Conservation (phyloP, 2,329 filamentous ascomycete species). For the Delphinella strobiligena region DNA sequence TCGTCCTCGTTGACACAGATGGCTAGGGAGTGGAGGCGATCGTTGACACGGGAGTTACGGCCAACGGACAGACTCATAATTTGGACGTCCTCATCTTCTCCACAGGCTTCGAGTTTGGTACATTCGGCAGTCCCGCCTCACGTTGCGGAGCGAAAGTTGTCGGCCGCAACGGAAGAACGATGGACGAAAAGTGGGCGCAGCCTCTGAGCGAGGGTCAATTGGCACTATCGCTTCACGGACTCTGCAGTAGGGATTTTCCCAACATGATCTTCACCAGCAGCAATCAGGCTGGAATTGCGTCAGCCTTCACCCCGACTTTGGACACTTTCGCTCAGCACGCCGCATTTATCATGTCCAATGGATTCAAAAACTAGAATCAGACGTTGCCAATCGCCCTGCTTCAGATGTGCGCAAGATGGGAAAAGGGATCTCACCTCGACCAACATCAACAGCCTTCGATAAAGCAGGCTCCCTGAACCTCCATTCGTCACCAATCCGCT, state of each 20-base stretch:
- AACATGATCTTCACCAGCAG: slow-evolving; percentile 40
- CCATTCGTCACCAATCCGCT: too few species aligned
- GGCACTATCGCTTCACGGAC: slow-evolving; percentile 44
- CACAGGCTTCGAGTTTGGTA: slow-evolving; percentile 30
- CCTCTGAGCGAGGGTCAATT: too few species aligned
- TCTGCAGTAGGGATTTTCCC: slow-evolving; percentile 38
- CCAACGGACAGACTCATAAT: slow-evolving; percentile 35
- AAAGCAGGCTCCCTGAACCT: too few species aligned
- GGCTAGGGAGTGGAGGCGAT: slow-evolving; percentile 39
- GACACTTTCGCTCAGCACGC: slow-evolving; percentile 27
- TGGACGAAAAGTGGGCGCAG: slow-evolving; percentile 34
- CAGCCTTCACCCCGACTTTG: too few species aligned
- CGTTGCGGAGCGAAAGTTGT: slow-evolving; percentile 21
- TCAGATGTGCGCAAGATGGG: too few species aligned
- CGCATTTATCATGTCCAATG: too few species aligned
- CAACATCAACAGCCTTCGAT: too few species aligned
- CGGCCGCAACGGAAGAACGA: slow-evolving; percentile 32
- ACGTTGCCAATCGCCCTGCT: too few species aligned
- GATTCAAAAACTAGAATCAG: too few species aligned
- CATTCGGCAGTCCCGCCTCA: slow-evolving; percentile 17
- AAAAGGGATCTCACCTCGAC: too few species aligned
- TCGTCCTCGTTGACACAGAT: slow-evolving; percentile 48
- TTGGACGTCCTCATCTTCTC: slow-evolving; percentile 36
- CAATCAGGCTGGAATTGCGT: too few species aligned
- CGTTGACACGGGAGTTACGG: slow-evolving; percentile 36